Evolutionary conservation across 257 asterid species (phyloP).

Genomic region (Rhazya stricta): DNA sequence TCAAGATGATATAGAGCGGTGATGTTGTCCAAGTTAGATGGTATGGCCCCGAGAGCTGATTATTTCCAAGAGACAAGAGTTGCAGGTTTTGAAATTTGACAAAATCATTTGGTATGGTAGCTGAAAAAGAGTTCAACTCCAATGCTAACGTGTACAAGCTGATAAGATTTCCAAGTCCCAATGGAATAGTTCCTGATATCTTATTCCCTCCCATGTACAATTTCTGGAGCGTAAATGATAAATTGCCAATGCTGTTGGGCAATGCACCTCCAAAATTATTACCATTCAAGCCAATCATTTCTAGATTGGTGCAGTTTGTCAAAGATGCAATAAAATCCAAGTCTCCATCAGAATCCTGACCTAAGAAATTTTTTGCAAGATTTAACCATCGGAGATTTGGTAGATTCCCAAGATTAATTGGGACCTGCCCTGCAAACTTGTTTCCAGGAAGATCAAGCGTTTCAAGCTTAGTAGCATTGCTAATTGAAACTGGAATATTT

Average conservation of each 20-base stretch:
- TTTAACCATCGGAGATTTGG: constrained; percentile 24
- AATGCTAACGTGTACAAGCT: constrained; percentile 1
- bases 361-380: constrained; percentile 7
- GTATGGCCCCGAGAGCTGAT: neutral
- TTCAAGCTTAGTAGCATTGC: constrained; percentile 22
- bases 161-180: constrained; percentile 23
- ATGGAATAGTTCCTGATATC: constrained; percentile 29
- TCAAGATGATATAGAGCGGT: constrained; percentile 9
- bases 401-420: constrained; percentile 26
- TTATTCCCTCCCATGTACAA: constrained; percentile 11
- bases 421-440: constrained; percentile 23
- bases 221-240: constrained; percentile 16
- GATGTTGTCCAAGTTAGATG: constrained; percentile 9
- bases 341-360: constrained; percentile 15
- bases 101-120: constrained; percentile 26
- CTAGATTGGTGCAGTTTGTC: constrained; percentile 24
- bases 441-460: constrained; percentile 10
- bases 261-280: constrained; percentile 30
- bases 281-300: neutral
- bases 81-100: constrained; percentile 22
- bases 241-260: constrained; percentile 29
- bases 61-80: neutral
- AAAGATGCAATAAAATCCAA: constrained; percentile 21
- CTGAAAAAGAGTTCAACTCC: constrained; percentile 12
- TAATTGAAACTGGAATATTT: constrained; percentile 24